phyloP scores from a whole-genome alignment of 306 rosid genomes.

The Cucurbita pepo region DNA sequence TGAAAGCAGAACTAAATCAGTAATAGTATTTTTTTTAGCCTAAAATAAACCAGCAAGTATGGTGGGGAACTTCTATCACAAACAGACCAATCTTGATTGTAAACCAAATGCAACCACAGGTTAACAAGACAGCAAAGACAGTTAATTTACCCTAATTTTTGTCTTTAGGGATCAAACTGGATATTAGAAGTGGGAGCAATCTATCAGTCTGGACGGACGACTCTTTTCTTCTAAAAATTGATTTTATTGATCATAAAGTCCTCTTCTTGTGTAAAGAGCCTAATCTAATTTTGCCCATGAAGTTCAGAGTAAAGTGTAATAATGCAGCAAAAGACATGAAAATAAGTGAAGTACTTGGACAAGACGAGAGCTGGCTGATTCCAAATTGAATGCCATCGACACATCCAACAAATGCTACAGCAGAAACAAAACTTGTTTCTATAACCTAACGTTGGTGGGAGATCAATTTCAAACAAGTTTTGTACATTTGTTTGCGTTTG shows the following conservation, averaged over 20 bases:
- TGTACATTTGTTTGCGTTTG: background rate
- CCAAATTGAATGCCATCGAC: background rate
- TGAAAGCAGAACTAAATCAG: too few relatives aligned
- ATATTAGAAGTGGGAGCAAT: background rate
- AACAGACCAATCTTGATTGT: too few relatives aligned
- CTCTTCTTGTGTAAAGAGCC: background rate
- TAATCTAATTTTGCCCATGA: background rate
- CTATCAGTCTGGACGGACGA: too few relatives aligned
- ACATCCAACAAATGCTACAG: background rate
- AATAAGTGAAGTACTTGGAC: background rate
- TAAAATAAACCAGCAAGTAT: too few relatives aligned
- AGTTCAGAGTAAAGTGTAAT: background rate
- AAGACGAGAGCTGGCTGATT: background rate
- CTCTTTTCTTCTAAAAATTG: background rate
- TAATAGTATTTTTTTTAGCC: too few relatives aligned
- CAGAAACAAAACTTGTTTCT: background rate
- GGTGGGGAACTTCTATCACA: too few relatives aligned
- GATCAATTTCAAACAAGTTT: background rate
- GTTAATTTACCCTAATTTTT: too few relatives aligned
- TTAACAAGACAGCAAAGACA: background rate
- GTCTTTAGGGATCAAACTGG: too few relatives aligned
- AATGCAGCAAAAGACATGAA: background rate
- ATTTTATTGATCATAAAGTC: background rate
- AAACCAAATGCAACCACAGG: too few relatives aligned
- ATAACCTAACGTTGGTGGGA: background rate